Conservation (phyloP, 2,329 filamentous ascomycete species). For the Diaporthe capsici region DNA sequence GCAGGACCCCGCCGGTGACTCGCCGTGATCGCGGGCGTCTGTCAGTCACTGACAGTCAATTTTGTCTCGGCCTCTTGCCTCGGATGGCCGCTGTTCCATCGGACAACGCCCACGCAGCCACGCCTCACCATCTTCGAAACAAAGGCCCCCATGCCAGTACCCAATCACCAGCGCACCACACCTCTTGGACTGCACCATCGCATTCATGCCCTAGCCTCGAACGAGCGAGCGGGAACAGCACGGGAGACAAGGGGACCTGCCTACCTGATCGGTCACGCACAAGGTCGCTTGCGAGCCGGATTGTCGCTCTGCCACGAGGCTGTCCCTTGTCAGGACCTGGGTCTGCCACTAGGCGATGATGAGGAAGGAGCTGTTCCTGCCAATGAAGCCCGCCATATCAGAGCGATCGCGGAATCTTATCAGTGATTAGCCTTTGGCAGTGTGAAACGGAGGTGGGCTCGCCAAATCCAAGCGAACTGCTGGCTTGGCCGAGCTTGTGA, state of each 20-base stretch:
- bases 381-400: background rate
- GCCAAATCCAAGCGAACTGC: constrained; percentile 27
- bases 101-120: constrained; percentile 21
- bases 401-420: constrained; percentile 31
- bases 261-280: constrained; percentile 20
- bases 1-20: background rate
- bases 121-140: constrained; percentile 34
- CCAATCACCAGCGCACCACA: constrained; percentile 31
- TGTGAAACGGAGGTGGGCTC: constrained; percentile 30
- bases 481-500: constrained; percentile 32
- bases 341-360: background rate
- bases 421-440: constrained; percentile 30
- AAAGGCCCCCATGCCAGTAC: constrained; percentile 20
- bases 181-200: constrained; percentile 27
- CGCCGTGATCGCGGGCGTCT: background rate
- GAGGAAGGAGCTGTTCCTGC: background rate
- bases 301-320: background rate
- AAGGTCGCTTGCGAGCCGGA: constrained; percentile 6
- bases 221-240: constrained; percentile 23
- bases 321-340: background rate
- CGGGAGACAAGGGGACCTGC: constrained; percentile 1
- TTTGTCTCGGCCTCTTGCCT: constrained; percentile 28
- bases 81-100: constrained; percentile 33
- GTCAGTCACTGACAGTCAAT: background rate
- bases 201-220: constrained; percentile 31